A percentile compares a stretch with the other conserved stretches of the same genome.
Conservation (phyloP, 176 grass and related monocot species). For the Raddia distichophylla region DNA sequence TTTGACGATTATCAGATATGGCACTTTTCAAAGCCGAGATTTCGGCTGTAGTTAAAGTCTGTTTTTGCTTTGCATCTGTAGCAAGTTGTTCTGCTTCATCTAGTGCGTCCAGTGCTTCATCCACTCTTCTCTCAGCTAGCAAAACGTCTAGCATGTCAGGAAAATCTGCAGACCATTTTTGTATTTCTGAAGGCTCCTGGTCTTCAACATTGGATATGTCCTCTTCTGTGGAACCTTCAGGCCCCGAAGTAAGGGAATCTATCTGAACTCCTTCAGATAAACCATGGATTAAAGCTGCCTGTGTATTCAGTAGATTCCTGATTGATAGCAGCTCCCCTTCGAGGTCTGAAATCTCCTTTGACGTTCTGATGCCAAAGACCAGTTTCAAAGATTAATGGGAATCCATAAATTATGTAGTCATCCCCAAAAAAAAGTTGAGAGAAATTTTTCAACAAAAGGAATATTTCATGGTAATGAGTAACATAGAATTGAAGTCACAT, state of each 20-base stretch:
- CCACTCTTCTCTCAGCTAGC: constrained; percentile 89
- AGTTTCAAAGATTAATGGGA: constrained; percentile 13
- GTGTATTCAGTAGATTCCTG: constrained; percentile 78
- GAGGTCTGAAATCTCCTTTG: constrained; percentile 95
- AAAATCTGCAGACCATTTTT: constrained; percentile 91
- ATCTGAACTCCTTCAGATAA: constrained; percentile 83
- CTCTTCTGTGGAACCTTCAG: constrained; percentile 58
- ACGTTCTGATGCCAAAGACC: constrained; percentile 67
- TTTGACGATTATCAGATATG: constrained; percentile 80
- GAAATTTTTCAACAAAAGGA: not conserved
- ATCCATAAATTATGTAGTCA: not conserved
- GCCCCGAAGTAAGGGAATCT: constrained; percentile 62
- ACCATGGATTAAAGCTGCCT: constrained; percentile 82
- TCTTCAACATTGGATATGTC: constrained; percentile 68
- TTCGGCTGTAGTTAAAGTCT: constrained; percentile 55
- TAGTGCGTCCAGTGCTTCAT: constrained; percentile 88
- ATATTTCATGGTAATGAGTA: not conserved
- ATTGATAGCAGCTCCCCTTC: constrained; percentile 94
- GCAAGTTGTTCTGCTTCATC: constrained; percentile 76
- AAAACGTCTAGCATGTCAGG: constrained; percentile 89
- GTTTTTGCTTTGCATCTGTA: constrained; percentile 56
- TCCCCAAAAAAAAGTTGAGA: not conserved
- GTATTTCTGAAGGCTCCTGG: constrained; percentile 76
- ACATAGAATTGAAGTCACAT: not conserved
- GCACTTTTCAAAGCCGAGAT: constrained; percentile 52